Evolutionary conservation across 345 rosid species (phyloP), one percentile per base, ranked within the genome.

Genomic region (Camelina hispida): DNA sequence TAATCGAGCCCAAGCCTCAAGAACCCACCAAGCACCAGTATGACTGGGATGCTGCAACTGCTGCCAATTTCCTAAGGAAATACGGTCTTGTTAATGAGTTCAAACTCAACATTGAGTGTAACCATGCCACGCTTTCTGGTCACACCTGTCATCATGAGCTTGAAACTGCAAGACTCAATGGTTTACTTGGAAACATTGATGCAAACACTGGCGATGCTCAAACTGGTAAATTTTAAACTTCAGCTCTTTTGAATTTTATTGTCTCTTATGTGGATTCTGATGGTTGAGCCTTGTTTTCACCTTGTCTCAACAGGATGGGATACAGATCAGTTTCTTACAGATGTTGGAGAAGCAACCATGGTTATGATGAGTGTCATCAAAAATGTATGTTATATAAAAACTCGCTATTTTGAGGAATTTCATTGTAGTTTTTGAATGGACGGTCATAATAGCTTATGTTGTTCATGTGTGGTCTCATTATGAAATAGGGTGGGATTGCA

Each of bases 1-100:
- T 95, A 65, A 89, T 95, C 79, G 94, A 95, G 83, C 99, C 99
- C 23, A 95, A 95, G 84, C 99, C 99, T 70, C 99, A 95, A 84
- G 99, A 95, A 83, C 97, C 99, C 12, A 92, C 91, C 51, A 92
- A 90, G 68, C 96, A 95, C 81, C 98, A 92, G 90, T 95, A 93
- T 67, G 96, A 95, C 58, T 95, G 99, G 99, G 99, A 95, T 86
- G 99, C 93, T 65, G 98, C 99, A 61, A 92, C 99, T 51, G 44
- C 97, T 73, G 84, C 97, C 30, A 87, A 86, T 75, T 95, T 95
- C 82, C 78, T 95, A 82, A 74, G 87, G 66, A 95, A 95, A 78
- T 92, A 92, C 73, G 93, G 90, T 50, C 96, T 95, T 40, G 11
- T 87, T 38, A 86, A 82, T 15, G 99, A 87, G 76, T 89, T 90